These are phyloP conservation scores for Cylindrotheca fusiformis DNA, from an alignment of 108 stramenopile species.

Conservation along the genomic window DNA sequence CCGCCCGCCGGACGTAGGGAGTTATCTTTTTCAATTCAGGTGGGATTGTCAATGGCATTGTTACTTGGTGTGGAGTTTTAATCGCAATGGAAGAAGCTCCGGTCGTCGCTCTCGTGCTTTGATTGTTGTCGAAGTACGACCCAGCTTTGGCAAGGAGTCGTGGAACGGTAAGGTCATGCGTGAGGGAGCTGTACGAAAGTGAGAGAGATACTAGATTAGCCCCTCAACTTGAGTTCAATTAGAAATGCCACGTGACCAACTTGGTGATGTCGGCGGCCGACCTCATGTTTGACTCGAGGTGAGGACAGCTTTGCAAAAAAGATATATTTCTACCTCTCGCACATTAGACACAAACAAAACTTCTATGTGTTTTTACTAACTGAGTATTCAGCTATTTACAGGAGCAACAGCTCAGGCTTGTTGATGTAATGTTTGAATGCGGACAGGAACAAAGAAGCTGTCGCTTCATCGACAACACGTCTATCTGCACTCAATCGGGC, in stretches of 20 bases:
- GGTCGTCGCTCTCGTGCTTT: neutral
- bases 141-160: too few relatives aligned
- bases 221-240: too few relatives aligned
- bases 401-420: constrained; percentile 73
- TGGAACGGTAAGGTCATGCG: too few relatives aligned
- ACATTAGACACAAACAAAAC: too few relatives aligned
- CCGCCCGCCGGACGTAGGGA: constrained; percentile 79
- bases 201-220: too few relatives aligned
- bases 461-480: constrained; percentile 98
- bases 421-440: constrained; percentile 93
- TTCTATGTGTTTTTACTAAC: too few relatives aligned
- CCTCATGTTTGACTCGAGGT: too few relatives aligned
- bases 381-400: constrained; percentile 28
- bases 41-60: constrained; percentile 63
- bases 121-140: neutral
- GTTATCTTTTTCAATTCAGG: constrained; percentile 76
- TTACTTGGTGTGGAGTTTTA: neutral
- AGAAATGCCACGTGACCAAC: too few relatives aligned
- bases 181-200: too few relatives aligned
- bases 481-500: constrained; percentile 97
- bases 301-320: too few relatives aligned
- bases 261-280: too few relatives aligned
- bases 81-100: neutral
- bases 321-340: too few relatives aligned
- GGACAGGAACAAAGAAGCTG: constrained; percentile 93